Base-by-base conservation (phyloP, 1,284 basidiomycete species). In the Xerocomus alliaceus region DNA sequence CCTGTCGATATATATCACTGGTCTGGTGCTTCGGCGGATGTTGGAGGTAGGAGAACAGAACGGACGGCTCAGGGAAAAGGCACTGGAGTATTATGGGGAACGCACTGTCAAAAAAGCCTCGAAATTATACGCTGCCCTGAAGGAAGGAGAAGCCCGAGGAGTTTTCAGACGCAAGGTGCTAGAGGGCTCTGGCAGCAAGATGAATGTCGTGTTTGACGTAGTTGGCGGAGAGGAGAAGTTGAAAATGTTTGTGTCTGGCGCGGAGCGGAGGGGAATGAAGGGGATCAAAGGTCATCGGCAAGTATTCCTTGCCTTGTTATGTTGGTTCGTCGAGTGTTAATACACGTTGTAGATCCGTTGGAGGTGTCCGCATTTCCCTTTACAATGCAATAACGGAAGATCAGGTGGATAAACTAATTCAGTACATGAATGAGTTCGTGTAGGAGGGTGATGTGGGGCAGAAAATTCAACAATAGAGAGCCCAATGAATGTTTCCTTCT, bases 341-440 rank as follows among this genome's bases (percentile, higher is more conserved):
- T 45, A 26, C 28, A 7, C 55, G 35, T 42, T 26, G 18, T 65
- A 88, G 86, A 61, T 87, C 87, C n/a, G 84, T 90, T 58, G 89
- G 88, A 76, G 90, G 96, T 18, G 90, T 97, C 59, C 90, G 97
- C 20, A 88, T 92, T 6, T 97, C 95, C 22, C 80, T 99, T 9
- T 99, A 99, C 81, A 99, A 99, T 66, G 96, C 97, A 12, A 84
- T 98, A 63, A 91, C 92, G 2, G 88, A 95, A 65, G 89, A 93
- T 61, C 87, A 94, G 35, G 71, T 73, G 42, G 88, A 91, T 64
- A 80, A 76, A 58, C 72, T 92, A 15, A 79, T 90, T 31, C 78
- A 74, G 2, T 92, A 90, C 66, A 87, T 91, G 71, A 77, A 79
- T 42, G 80, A 84, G 34, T 92, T 91, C 66, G 69, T 80, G 45